Conservation (phyloP, 164 flowering plant species). For the Umbellularia californica region DNA sequence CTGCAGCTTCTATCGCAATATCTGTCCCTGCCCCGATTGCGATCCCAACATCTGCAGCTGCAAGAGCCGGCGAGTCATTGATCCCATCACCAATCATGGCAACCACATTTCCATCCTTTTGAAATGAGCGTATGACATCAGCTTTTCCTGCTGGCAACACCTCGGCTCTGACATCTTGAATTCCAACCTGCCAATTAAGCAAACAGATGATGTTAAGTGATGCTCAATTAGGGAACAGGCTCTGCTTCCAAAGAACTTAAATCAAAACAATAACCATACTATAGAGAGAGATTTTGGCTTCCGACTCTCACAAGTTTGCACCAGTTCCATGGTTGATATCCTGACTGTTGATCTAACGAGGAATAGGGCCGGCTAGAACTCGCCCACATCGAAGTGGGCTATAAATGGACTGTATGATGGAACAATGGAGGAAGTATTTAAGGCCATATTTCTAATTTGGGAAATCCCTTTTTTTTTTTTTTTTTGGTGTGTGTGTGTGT, state of each 20-base stretch:
- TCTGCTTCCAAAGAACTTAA: background rate
- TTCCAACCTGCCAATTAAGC: slow-evolving; percentile 59
- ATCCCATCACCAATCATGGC: slow-evolving; percentile 99
- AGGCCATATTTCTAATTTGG: too few relatives aligned
- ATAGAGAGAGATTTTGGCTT: background rate
- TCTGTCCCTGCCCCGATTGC: slow-evolving; percentile 99
- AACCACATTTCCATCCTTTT: slow-evolving; percentile 68
- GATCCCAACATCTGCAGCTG: slow-evolving; percentile 98
- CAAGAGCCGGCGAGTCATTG: slow-evolving; percentile 97
- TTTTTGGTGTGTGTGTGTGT: too few relatives aligned
- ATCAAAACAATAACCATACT: background rate
- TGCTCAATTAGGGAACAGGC: background rate
- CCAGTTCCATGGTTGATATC: background rate
- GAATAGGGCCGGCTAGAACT: too few relatives aligned
- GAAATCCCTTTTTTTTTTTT: too few relatives aligned
- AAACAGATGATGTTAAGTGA: background rate
- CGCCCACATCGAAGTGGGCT: too few relatives aligned
- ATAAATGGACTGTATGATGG: too few relatives aligned
- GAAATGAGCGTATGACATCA: slow-evolving; percentile 68
- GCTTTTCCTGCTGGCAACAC: slow-evolving; percentile 97
- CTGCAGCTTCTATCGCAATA: slow-evolving; percentile 98
- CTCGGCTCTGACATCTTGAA: slow-evolving; percentile 80
- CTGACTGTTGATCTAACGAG: background rate
- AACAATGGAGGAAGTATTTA: too few relatives aligned
- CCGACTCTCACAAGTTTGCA: background rate